Base-by-base conservation (phyloP, 73 alveolate genomes). In the Paramecium tetraurelia region DNA sequence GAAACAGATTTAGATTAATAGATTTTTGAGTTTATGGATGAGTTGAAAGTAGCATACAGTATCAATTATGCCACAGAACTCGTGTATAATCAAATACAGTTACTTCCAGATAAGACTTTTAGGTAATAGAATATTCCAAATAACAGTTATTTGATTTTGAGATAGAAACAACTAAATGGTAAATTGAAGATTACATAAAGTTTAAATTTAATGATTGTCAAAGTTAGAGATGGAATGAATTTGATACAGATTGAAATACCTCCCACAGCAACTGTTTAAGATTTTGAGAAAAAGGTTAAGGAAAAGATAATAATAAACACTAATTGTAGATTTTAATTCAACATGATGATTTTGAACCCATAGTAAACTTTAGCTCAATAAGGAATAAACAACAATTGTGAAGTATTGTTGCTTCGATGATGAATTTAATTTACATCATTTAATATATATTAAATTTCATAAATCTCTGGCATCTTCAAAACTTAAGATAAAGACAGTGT, bases 381-480 rank as follows among this genome's bases (percentile, higher is more conserved):
- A n/a, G 69, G 69, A 18, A 18, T 48, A 48, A 16, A 14, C 8
- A 48, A 48, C 16, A 48, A 48, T 48, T 14, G 59, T 16, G 59
- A 48, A 53, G 31, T 53, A 18, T 3, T 53, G 18, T 53, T 53
- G 31, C 4, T 53, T n/a, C 29, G 31, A 53, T 53, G 31, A 53
- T 18, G 69, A 53, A 6, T 18, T 53, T 16, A 18, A 53, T 18
- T 53, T 53, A 53, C 20, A 53, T 48, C 21, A 59, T 68, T 68
- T 31, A 31, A 59, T 70, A 72, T 33, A 72, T 33, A 14, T 14
- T n/a, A 5, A 72, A 16, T 29, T 29, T 72, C 86, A 72, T 43
- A 72, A 21, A 72, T 72, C 86, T 72, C 10, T 72, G 31, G 31
- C 59, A 72, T 80, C 90, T 44, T 80, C 90, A 20, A 80, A 80